Conservation (phyloP, 495 filamentous ascomycete species). For the Annulohypoxylon moriforme region DNA sequence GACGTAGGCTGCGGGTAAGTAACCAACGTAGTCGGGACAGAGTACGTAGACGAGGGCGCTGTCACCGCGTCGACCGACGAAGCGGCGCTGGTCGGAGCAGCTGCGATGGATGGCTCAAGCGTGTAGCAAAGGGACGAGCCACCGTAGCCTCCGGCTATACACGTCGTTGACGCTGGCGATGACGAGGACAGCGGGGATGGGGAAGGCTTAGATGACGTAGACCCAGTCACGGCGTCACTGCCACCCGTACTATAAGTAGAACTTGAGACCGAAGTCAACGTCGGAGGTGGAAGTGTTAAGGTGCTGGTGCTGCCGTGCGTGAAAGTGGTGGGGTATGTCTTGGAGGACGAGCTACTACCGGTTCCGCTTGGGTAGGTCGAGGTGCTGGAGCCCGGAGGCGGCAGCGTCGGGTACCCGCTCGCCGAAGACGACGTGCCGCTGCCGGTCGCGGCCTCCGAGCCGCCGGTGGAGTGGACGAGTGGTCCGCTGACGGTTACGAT, state of each 20-base stretch:
- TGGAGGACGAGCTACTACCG: conserved; percentile 4
- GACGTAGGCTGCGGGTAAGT: conserved; percentile 8
- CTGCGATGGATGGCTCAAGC: neutral
- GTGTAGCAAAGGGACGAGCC: conserved; percentile 29
- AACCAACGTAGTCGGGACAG: neutral
- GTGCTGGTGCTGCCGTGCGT: neutral
- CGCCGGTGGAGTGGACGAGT: conserved; percentile 10
- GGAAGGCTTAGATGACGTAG: neutral
- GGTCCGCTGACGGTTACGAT: conserved; percentile 1
- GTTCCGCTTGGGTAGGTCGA: too few relatives aligned
- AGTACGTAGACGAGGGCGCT: conserved; percentile 15
- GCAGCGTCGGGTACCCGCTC: conserved; percentile 13
- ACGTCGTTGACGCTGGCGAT: conserved; percentile 16
- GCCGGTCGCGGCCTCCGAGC: conserved; percentile 23
- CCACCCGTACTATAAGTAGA: conserved; percentile 24
- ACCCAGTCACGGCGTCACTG: conserved; percentile 31
- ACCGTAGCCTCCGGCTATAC: conserved; percentile 36
- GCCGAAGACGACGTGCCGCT: conserved; percentile 21
- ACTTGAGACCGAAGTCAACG: neutral
- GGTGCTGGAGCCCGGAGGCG: conserved; percentile 12
- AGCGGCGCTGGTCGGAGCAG: neutral
- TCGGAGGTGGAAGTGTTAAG: conserved; percentile 1
- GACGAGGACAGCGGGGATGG: conserved; percentile 3
- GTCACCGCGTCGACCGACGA: conserved; percentile 27
- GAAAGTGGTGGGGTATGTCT: conserved; percentile 25